Evolutionary conservation across 1,284 basidiomycete species (phyloP).

Genomic region (Melanopsichium pennsylvanicum): DNA sequence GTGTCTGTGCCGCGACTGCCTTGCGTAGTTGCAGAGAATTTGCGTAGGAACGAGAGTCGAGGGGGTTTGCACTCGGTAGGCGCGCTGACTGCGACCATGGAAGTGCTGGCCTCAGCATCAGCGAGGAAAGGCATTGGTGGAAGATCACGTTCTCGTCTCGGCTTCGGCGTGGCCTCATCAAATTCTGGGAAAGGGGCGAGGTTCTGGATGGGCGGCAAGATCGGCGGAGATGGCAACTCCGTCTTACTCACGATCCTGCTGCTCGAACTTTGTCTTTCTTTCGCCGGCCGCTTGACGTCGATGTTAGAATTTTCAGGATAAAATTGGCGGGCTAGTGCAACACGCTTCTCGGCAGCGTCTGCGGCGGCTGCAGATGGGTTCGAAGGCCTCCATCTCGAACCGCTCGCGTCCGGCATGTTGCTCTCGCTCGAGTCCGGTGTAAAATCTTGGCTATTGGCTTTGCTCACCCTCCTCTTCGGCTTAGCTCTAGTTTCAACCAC

Average conservation of each 20-base stretch:
- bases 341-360: slow-evolving; percentile 47
- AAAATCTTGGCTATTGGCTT: slow-evolving; percentile 27
- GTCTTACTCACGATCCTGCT: slow-evolving; percentile 16
- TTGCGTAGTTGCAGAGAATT: slow-evolving; percentile 29
- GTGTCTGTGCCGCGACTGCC: slow-evolving; percentile 20
- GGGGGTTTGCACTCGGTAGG: slow-evolving; percentile 25
- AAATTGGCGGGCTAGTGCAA: slow-evolving; percentile 17
- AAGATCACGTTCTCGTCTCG: slow-evolving; percentile 28
- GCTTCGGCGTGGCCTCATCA: neutral
- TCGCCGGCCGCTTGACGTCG: slow-evolving; percentile 5
- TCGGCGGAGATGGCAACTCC: slow-evolving; percentile 33
- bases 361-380: slow-evolving; percentile 40
- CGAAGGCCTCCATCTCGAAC: slow-evolving; percentile 11
- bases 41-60: slow-evolving; percentile 38
- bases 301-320: slow-evolving; percentile 5
- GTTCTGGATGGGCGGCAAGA: slow-evolving; percentile 50
- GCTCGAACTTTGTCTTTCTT: slow-evolving; percentile 19
- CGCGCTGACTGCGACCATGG: slow-evolving; percentile 26
- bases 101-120: slow-evolving; percentile 2
- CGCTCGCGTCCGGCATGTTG: slow-evolving; percentile 7
- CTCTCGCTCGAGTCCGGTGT: neutral
- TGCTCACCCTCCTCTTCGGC: slow-evolving; percentile 19
- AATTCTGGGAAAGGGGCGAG: slow-evolving; percentile 43
- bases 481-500: slow-evolving; percentile 22
- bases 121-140: slow-evolving; percentile 36